Percentiles rank a stretch among this genome's conserved stretches.
Conservation (phyloP, 441 rosid genomes). For the Dalechampia spathulata region DNA sequence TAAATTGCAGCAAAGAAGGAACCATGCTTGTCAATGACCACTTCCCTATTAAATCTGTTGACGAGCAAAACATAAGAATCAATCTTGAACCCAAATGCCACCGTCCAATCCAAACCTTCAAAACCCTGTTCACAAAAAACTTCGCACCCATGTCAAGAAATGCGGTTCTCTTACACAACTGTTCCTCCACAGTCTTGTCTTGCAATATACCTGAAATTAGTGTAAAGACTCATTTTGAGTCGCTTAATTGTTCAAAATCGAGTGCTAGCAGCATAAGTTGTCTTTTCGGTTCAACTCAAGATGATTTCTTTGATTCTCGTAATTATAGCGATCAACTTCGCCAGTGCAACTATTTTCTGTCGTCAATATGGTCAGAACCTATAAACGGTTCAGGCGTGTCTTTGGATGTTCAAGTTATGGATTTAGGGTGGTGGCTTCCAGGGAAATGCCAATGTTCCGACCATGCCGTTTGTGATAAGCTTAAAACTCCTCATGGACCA, state of each 20-base stretch:
- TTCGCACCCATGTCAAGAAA: constrained; percentile 53
- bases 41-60: constrained; percentile 28
- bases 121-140: constrained; percentile 27
- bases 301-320: constrained; percentile 22
- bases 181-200: constrained; percentile 9
- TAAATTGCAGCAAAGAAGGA: constrained; percentile 34
- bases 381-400: constrained; percentile 26
- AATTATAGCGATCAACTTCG: neutral
- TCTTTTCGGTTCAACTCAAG: constrained; percentile 17
- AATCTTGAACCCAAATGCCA: constrained; percentile 35
- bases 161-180: constrained; percentile 44
- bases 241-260: constrained; percentile 18
- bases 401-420: constrained; percentile 46
- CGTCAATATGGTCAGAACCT: no score
- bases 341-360: constrained; percentile 40
- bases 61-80: constrained; percentile 22
- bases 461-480: constrained; percentile 27
- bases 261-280: constrained; percentile 36
- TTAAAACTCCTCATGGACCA: constrained; percentile 18
- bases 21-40: constrained; percentile 22
- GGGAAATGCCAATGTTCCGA: constrained; percentile 46
- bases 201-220: constrained; percentile 40
- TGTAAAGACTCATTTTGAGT: constrained; percentile 35
- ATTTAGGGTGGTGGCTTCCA: constrained; percentile 66
- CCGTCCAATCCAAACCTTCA: constrained; percentile 33